Evolutionary conservation across 1,284 basidiomycete genomes (phyloP).

Genomic region (Microbotryum lychnidis-dioicae): DNA sequence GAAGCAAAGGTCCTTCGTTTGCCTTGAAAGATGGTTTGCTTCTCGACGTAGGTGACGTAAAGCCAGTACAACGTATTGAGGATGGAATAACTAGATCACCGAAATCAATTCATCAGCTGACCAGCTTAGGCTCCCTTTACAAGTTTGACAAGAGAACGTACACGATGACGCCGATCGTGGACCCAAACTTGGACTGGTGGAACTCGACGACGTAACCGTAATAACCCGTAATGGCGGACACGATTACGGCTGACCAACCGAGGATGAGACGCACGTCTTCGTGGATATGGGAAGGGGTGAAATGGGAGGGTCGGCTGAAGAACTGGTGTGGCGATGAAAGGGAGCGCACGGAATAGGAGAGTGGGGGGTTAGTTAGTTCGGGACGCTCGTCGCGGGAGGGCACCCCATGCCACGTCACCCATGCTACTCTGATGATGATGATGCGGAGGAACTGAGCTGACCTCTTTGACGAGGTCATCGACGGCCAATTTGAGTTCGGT

Average conservation of each 20-base stretch:
- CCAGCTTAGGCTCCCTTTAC: too few relatives aligned
- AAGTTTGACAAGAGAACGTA: slow-evolving; percentile 4
- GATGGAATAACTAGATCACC: slow-evolving; percentile 54
- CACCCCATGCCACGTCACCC: neutral
- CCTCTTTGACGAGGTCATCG: slow-evolving; percentile 81
- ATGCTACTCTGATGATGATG: neutral
- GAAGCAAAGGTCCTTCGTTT: slow-evolving; percentile 75
- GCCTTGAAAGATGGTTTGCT: slow-evolving; percentile 68
- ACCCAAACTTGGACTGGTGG: slow-evolving; percentile 68
- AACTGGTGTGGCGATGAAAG: slow-evolving; percentile 48
- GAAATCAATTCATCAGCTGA: neutral
- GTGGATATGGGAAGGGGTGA: slow-evolving; percentile 74
- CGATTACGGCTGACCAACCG: slow-evolving; percentile 72
- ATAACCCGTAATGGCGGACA: slow-evolving; percentile 66
- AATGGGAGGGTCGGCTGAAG: slow-evolving; percentile 61
- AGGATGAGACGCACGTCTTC: slow-evolving; percentile 74
- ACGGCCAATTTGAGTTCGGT: slow-evolving; percentile 80
- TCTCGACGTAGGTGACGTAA: slow-evolving; percentile 72
- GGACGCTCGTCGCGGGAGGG: too few relatives aligned
- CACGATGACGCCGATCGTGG: slow-evolving; percentile 62
- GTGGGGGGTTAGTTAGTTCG: neutral
- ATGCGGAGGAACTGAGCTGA: slow-evolving; percentile 44
- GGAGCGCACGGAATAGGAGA: neutral
- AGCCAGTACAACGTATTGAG: slow-evolving; percentile 61
- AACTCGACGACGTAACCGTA: slow-evolving; percentile 81